Evolutionary conservation across 768 basidiomycete species (phyloP), one percentile per base, ranked within the genome.

Genomic region (Lentinus tigrinus): DNA sequence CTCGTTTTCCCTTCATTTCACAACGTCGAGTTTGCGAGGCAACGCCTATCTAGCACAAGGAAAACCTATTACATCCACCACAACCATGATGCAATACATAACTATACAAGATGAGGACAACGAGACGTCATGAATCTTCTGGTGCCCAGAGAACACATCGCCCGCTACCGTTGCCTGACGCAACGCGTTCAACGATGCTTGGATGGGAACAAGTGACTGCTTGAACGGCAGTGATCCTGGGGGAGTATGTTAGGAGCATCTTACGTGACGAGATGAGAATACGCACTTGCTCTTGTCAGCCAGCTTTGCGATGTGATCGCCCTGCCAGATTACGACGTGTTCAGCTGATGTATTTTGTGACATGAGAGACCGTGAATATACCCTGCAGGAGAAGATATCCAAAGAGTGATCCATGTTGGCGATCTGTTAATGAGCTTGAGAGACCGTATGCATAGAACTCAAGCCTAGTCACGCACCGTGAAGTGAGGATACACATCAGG

Each of bases 171-270:
- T 91, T 93, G 21, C 91, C 92, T 44, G 82, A 90, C 3, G 80
- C 91, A 23, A 79, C 87, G 26, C 92, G 81, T 65, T 89, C 90
- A 2, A 90, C 77, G 21, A 90, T 73, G 54, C 68, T 85, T 0
- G 92, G 91, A 69, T 93, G 92, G 14, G 89, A 91, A 64, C 87
- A 89, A 8, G 92, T 91, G n/a, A 93, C 92, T n/a, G 92, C 91
- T 72, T 93, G 92, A 4, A 88, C 87, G 1, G 92, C 91, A 21
- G 88, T 83, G 58, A 93, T 86, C 62, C 89, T 92, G 60, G 23
- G 28, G 36, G 9, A 19, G 24, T 16, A 34, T 54, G 54, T 27
- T 56, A 38, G 48, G 46, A 17, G 9, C 19, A 8, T 34, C 2
- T 19, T 19, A 24, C 19, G 8, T 26, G 2, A 23, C n/a, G 2